Evolutionary conservation across 805 yeast species (phyloP).

Genomic region (Teunomyces panamensis): DNA sequence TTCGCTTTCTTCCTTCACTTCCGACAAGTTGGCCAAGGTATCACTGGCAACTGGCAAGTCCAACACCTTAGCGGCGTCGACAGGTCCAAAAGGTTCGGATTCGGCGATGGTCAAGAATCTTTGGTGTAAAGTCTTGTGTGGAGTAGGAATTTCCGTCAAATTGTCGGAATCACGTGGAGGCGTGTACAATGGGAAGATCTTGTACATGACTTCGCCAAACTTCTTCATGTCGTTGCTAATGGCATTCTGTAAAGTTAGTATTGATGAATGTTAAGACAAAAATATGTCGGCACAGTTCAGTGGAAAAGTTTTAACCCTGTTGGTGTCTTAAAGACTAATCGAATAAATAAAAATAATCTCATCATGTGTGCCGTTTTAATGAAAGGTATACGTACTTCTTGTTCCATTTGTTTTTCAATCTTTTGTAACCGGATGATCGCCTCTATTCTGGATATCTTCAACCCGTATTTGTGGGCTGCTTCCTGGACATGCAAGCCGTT

Average conservation of each 20-base stretch:
- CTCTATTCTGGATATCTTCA: slow-evolving; percentile 82
- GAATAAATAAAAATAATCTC: slow-evolving; percentile 42
- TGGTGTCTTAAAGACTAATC: slow-evolving; percentile 80
- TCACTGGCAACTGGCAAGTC: slow-evolving; percentile 85
- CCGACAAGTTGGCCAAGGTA: slow-evolving; percentile 67
- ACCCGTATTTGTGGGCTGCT: slow-evolving; percentile 73
- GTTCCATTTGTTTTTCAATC: slow-evolving; percentile 61
- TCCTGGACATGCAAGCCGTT: slow-evolving; percentile 62
- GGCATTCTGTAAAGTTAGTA: slow-evolving; percentile 13
- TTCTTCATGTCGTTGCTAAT: slow-evolving; percentile 47
- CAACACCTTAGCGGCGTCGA: slow-evolving; percentile 86
- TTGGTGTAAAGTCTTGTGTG: slow-evolving; percentile 75
- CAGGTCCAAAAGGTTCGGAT: slow-evolving; percentile 91
- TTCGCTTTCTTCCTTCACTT: slow-evolving; percentile 50
- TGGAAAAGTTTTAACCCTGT: slow-evolving; percentile 48
- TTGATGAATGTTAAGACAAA: not conserved
- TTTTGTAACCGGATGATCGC: slow-evolving; percentile 72
- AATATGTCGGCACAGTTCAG: slow-evolving; percentile 12
- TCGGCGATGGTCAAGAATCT: slow-evolving; percentile 88
- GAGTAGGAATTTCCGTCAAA: slow-evolving; percentile 91
- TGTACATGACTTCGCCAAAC: slow-evolving; percentile 63
- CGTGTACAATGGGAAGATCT: slow-evolving; percentile 74
- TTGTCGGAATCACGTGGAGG: slow-evolving; percentile 55
- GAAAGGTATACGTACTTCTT: slow-evolving; percentile 51
- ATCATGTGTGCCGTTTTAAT: slow-evolving; percentile 27